Evolutionary conservation across 2,329 filamentous ascomycete species (phyloP), one percentile per base, ranked within the genome.

Genomic region (Fusarium solani-melongenae): DNA sequence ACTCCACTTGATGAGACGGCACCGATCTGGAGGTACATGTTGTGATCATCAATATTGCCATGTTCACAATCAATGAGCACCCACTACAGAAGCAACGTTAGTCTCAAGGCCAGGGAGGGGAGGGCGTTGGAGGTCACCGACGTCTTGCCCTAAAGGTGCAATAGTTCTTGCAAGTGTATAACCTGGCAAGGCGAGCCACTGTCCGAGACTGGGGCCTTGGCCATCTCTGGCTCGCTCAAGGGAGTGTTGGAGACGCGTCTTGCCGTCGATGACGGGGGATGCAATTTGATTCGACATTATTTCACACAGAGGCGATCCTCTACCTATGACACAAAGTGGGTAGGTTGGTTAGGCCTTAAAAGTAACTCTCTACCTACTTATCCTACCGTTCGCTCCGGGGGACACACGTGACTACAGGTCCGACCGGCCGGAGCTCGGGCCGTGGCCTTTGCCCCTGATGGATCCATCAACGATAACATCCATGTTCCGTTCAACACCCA

Each of bases 61-160:
- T 86, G 84, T 66, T 84, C 85, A 46, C 82, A 83, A 66, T 84
- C 85, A 62, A 86, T 86, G 76, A 91, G 84, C 5, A 92, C 86
- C 84, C 89, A 55, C 51, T 55, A 31, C 7, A 4, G 6, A 55
- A 15, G n/a, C 5, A 33, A 12, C 27, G n/a, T 55, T 5, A 55
- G 51, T 31, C 17, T 34, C 6, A 5, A 6, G 1, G 38, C n/a
- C 14, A 5, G 9, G 9, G 12, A 34, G 20, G 2, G 6, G 20
- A 34, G 7, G 39, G 39, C 12, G 8, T 7, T 1, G 17, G 10
- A 14, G 7, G n/a, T 91, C 62, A 62, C 59, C 20, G 1, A 62
- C 59, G 9, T 62, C 59, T 62, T 62, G 29, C n/a, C 59, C 59
- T 14, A 62, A 12, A 51, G 59, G 41, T 6, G 59, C 59, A 29